Base-by-base conservation (phyloP, 106 monocot genomes). In the Cymbidium sinense region DNA sequence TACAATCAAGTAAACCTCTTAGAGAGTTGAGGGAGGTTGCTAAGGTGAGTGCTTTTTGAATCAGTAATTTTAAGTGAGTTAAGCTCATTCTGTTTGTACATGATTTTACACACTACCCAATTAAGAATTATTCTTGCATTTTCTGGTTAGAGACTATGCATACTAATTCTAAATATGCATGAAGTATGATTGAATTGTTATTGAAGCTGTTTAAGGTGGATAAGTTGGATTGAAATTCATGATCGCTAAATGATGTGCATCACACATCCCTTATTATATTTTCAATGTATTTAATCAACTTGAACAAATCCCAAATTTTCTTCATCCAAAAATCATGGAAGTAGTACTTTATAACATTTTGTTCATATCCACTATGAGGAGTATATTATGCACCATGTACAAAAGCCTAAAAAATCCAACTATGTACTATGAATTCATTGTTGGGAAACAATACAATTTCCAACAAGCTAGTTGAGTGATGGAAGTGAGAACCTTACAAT, bases 11-110 rank as follows among this genome's bases (percentile, higher is more conserved):
- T 75, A 79, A 89, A n/a, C 93, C 95, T 34, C 88, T 96, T 39
- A 85, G 95, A 86, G 93, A 96, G 75, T 86, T 96, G n/a, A 87
- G 95, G 81, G 95, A 96, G 82, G 95, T 96, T 1, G 95, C 95
- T 80, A 96, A 96, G 90, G 95, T 95, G n/a, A 78, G 86, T 70
- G 71, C 2, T 55, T 2, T 35, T 17, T 62, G 25, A 62, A 62
- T 62, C 61, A n/a, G 12, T 67, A 25, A 47, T 47, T 15, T 15
- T 47, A 47, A 15, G 13, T 15, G 47, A 47, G 11, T 0, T 47
- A 30, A 18, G 31, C 33, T 67, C 27, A 67, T 67, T 67, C 7
- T 25, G 5, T 62, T 67, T 39, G n/a, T 47, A 47, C 13, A 47
- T 47, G 47, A 47, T 47, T 47, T 47, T 13, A 47, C 13, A 13